Base-by-base conservation (phyloP, 768 basidiomycete species). In the Leccinum obscurum region DNA sequence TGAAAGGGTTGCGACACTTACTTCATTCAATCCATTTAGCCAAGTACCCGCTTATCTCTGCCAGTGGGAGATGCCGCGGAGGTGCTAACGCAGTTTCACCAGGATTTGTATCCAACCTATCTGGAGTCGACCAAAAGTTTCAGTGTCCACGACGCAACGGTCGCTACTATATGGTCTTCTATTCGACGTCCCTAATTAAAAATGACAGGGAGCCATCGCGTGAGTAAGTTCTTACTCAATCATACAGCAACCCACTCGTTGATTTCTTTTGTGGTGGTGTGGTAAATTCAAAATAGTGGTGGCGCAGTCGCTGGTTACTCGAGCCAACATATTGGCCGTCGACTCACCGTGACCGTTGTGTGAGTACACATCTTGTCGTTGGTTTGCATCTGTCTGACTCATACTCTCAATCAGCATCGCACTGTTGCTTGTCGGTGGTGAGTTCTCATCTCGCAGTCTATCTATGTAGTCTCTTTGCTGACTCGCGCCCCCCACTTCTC, bases 61-160 rank as follows among this genome's bases (percentile, higher is more conserved):
- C n/a, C n/a, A n/a, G n/a, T 6, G 1, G 34, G 46, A 39, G 20
- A 35, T 26, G 11, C 48, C 30, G n/a, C 7, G 28, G 4, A 26
- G 17, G 26, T 17, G 15, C 37, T 61, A 32, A 63, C 22, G 37
- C 48, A 28, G 41, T 22, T 35, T 24, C 41, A 46, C 53, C 57
- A 87, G 79, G 89, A 90, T 73, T 70, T 90, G 32, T 93, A 91
- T 74, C 91, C 92, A 57, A 91, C 87, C 13, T 93, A 90, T 70
- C 76, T 93, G 53, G 72, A 84, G 58, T 74, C 72, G 3, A 80
- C 84, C 35, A 93, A 93, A 69, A 77, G 79, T 14, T 85, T 93
- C 68, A 74, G 76, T 17, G 15, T 76, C 0, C 80, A 85, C 64
- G 70, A 83, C 59, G 81, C 91, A 3, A 88, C 89, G 4, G 78